Evolutionary conservation across 2,329 filamentous ascomycete genomes (phyloP).

Genomic region (Talaromyces sp.): DNA sequence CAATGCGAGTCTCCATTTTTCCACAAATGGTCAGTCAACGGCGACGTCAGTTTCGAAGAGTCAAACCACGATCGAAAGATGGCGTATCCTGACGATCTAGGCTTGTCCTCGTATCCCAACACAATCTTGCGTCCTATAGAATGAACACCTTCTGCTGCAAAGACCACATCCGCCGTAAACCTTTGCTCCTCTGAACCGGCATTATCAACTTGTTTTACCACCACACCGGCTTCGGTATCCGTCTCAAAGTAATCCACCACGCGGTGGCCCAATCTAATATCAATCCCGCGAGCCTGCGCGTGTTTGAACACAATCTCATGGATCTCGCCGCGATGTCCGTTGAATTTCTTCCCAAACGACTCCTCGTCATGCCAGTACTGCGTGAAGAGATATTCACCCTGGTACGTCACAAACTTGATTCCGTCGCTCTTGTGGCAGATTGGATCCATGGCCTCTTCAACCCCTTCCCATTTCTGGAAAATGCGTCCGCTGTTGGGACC

Average conservation of each 20-base stretch:
- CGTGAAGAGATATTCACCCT: constrained; percentile 24
- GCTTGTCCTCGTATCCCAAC: constrained; percentile 25
- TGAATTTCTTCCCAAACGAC: constrained; percentile 20
- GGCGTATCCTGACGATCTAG: constrained; percentile 21
- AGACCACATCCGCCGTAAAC: constrained; percentile 48
- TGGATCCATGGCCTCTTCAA: constrained; percentile 24
- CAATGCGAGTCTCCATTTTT: constrained; percentile 47
- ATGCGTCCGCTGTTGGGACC: constrained; percentile 21
- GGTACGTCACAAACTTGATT: constrained; percentile 24
- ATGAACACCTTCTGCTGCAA: constrained; percentile 53
- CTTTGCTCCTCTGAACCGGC: constrained; percentile 18
- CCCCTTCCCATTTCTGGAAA: constrained; percentile 29
- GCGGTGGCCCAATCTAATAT: constrained; percentile 23
- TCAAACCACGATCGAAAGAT: constrained; percentile 16
- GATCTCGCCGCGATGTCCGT: constrained; percentile 31
- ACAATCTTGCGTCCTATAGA: constrained; percentile 49
- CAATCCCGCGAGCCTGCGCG: constrained; percentile 22
- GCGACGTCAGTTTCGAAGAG: constrained; percentile 1
- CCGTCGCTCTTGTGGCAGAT: constrained; percentile 26
- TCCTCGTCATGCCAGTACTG: constrained; percentile 14
- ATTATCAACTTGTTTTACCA: constrained; percentile 17
- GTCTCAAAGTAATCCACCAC: neutral
- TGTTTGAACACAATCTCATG: constrained; percentile 30
- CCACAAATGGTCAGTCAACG: constrained; percentile 43
- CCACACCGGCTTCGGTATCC: constrained; percentile 18